Evolutionary conservation across 2,329 filamentous ascomycete species (phyloP).

Genomic region (Bipolaris sorokiniana): DNA sequence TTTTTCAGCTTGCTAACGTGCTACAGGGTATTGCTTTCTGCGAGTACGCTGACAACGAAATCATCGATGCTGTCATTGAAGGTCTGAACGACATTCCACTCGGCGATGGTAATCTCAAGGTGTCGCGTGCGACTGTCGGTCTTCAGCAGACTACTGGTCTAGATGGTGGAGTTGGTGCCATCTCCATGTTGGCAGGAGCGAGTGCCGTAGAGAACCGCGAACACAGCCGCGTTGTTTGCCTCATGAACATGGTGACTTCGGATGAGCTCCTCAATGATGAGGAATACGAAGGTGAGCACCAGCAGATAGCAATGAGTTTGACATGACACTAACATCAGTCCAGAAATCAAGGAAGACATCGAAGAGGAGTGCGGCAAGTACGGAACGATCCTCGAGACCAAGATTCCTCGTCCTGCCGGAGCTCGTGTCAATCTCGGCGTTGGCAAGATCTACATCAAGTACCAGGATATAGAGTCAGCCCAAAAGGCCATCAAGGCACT

Average conservation of each 20-base stretch:
- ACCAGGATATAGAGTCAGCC: slow-evolving; percentile 76
- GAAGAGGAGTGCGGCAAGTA: slow-evolving; percentile 92
- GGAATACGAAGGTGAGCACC: slow-evolving; percentile 77
- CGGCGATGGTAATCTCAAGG: slow-evolving; percentile 83
- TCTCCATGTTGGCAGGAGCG: slow-evolving; percentile 95
- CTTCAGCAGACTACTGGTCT: slow-evolving; percentile 89
- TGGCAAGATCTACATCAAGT: slow-evolving; percentile 98
- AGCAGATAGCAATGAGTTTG: slow-evolving; percentile 35
- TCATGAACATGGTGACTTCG: slow-evolving; percentile 97
- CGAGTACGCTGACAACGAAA: slow-evolving; percentile 81
- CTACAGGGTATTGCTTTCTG: slow-evolving; percentile 90
- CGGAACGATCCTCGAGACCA: slow-evolving; percentile 83
- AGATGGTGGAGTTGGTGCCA: slow-evolving; percentile 95
- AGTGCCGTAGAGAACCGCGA: slow-evolving; percentile 75
- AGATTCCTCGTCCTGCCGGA: slow-evolving; percentile 85
- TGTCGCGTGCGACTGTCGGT: slow-evolving; percentile 87
- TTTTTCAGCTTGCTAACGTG: slow-evolving; percentile 17
- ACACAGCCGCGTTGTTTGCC: slow-evolving; percentile 81
- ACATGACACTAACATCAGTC: slow-evolving; percentile 9
- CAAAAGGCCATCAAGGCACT: slow-evolving; percentile 86
- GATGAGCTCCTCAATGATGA: slow-evolving; percentile 94
- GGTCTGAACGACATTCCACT: slow-evolving; percentile 93
- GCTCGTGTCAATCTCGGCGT: slow-evolving; percentile 86
- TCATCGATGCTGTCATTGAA: slow-evolving; percentile 85
- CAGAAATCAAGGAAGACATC: slow-evolving; percentile 97